A percentile compares a stretch with the other conserved stretches of the same genome.
Evolutionary conservation across 768 basidiomycete genomes (phyloP).

Genomic region (Psilocybe azurescens): DNA sequence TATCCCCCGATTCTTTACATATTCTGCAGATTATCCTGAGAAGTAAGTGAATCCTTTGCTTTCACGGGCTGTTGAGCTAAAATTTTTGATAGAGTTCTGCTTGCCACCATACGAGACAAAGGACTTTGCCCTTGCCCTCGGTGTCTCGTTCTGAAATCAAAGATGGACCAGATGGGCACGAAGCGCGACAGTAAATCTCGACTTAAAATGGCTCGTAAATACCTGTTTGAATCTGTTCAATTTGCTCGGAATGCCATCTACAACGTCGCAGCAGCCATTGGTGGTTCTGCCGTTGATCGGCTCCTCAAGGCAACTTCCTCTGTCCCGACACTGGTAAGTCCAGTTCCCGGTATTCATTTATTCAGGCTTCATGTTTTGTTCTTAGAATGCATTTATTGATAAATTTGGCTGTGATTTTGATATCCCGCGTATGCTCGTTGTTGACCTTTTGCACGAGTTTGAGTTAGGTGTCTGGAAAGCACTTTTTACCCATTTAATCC

Average conservation of each 20-base stretch:
- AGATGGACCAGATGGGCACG: no score
- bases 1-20: slow-evolving; percentile 39
- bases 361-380: no score
- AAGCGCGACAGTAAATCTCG: no score
- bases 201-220: no score
- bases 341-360: background rate
- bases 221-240: no score
- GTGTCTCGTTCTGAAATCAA: slow-evolving; percentile 22
- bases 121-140: slow-evolving; percentile 42
- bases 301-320: slow-evolving; percentile 14
- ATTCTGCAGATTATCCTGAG: slow-evolving; percentile 32
- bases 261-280: no score
- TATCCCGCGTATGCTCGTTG: slow-evolving; percentile 33
- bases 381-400: slow-evolving; percentile 42
- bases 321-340: slow-evolving; percentile 16
- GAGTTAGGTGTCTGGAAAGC: no score
- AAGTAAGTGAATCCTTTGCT: slow-evolving; percentile 30
- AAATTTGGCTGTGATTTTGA: slow-evolving; percentile 7
- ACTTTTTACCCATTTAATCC: slow-evolving; percentile 34
- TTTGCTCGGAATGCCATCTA: no score
- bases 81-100: slow-evolving; percentile 24
- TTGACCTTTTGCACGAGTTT: no score
- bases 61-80: background rate
- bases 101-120: slow-evolving; percentile 33
- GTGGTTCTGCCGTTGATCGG: background rate